A percentile compares a stretch with the other conserved stretches of the same genome.
These are phyloP conservation scores for Russula brevipes DNA, from an alignment of 768 basidiomycete species.

Conservation along the genomic window DNA sequence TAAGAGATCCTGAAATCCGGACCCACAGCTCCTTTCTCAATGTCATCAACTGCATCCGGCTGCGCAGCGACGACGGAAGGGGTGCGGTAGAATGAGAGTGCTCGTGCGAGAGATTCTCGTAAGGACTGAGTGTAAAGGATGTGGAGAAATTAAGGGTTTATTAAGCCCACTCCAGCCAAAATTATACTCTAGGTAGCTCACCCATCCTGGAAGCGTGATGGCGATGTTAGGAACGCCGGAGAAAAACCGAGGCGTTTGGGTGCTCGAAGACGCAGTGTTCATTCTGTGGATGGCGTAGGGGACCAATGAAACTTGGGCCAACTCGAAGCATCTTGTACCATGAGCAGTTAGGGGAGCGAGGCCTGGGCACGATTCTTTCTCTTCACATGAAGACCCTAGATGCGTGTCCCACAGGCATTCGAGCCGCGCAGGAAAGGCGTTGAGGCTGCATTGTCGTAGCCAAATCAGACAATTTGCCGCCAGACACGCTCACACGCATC, in stretches of 20 bases:
- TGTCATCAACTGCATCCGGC: background rate
- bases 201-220: slow-evolving; percentile 17
- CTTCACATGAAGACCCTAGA: background rate
- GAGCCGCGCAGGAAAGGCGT: slow-evolving; percentile 12
- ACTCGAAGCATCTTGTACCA: slow-evolving; percentile 13
- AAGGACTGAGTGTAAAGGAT: background rate
- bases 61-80: background rate
- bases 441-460: slow-evolving; percentile 10
- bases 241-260: slow-evolving; percentile 14
- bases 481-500: slow-evolving; percentile 2
- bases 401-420: background rate
- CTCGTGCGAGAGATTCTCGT: slow-evolving; percentile 13
- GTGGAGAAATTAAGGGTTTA: background rate
- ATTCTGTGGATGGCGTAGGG: slow-evolving; percentile 14
- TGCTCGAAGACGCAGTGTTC: slow-evolving; percentile 6
- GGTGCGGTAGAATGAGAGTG: slow-evolving; percentile 10
- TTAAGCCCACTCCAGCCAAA: background rate
- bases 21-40: slow-evolving; percentile 11
- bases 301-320: background rate
- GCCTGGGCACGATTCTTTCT: background rate
- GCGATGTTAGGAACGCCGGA: slow-evolving; percentile 13
- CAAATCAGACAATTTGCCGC: background rate
- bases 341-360: slow-evolving; percentile 3
- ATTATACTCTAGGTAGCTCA: slow-evolving; percentile 1
- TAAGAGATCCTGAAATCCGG: slow-evolving; percentile 5